phyloP scores from a whole-genome alignment of 345 rosid genomes.

The Citrus mangshanensis region DNA sequence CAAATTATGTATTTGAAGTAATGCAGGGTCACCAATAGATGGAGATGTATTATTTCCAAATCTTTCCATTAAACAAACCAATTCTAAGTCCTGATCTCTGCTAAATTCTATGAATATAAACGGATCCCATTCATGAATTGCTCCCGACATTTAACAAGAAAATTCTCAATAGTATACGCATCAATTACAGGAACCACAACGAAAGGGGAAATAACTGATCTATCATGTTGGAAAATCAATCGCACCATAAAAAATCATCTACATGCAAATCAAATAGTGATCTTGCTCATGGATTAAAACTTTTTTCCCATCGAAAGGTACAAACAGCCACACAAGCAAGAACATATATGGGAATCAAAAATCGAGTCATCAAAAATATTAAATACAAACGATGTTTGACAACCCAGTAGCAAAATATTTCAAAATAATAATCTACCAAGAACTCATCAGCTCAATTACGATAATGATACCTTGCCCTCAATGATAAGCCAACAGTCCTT shows the following conservation, averaged over 20 bases:
- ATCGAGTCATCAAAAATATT: not conserved
- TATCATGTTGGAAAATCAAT: not conserved
- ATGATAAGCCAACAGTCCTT: slow-evolving; percentile 91
- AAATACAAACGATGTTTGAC: not conserved
- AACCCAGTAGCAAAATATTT: not conserved
- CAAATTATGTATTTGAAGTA: not conserved
- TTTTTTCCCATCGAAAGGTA: not conserved
- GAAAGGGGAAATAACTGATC: not conserved
- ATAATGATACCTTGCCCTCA: slow-evolving; percentile 62
- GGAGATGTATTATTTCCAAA: not conserved
- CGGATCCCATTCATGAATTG: not conserved
- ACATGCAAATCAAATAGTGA: not conserved
- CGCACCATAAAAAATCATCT: not conserved
- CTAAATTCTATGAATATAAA: not conserved
- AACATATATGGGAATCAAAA: not conserved
- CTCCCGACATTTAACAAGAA: not conserved
- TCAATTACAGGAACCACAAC: not conserved
- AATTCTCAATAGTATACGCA: not conserved
- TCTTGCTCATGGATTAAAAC: not conserved
- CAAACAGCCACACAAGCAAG: not conserved
- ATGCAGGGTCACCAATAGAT: not conserved
- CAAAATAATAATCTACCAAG: not conserved
- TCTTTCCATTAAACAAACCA: not conserved
- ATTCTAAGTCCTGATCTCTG: not conserved
- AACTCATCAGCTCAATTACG: not conserved